Base-by-base conservation (phyloP, 2,329 filamentous ascomycete species). In the Penicillium freii region DNA sequence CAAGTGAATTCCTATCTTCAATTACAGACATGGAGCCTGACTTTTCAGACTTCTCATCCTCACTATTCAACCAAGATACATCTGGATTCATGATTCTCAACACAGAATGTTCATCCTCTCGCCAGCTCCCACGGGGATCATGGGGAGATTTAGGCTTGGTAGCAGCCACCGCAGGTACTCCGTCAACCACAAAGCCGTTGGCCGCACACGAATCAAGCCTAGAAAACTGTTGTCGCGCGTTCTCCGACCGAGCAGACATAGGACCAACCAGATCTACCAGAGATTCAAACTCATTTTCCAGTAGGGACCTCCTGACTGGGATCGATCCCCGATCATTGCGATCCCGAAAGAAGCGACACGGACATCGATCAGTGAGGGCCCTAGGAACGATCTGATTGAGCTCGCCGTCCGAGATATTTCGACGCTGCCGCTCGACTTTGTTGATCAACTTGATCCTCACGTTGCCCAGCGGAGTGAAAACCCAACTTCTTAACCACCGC, bases 401-500 rank as follows among this genome's bases (percentile, higher is more conserved):
- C 3, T 52, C 40, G 1, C 17, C 5, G 23, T 52, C 40, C 2
- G 40, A 3, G 19, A 52, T 15, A 19, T 21, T 45, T 34, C 21
- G 50, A 52, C 21, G 21, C 29, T 11, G 45, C 7, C 39, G 21
- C 17, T 52, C 40, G 4, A 36, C 15, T 39, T 46, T 45, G 21
- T 36, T 34, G 29, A 46, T 46, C 31, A 52, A 34, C 11, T 27
- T 46, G 50, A 52, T 52, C 29, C 13, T 36, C 50, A 52, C 50
- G 10, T 45, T 34, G 3, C 50, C 50, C 6, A 52, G 17, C 7
- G 50, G 50, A 15, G 39, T 52, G 29, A 45, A 52, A 1, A 52
- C 29, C 50, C 50, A 52, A 19, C 50, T 52, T 36, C 50, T 45
- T 21, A 52, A 13, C 50, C 50, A 52, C 21, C 50, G 50, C 21